A percentile compares a stretch with the other conserved stretches of the same genome.
These are phyloP conservation scores for Geotrichum bryndzae DNA, from an alignment of 1,139 yeast genomes.

Conservation along the genomic window DNA sequence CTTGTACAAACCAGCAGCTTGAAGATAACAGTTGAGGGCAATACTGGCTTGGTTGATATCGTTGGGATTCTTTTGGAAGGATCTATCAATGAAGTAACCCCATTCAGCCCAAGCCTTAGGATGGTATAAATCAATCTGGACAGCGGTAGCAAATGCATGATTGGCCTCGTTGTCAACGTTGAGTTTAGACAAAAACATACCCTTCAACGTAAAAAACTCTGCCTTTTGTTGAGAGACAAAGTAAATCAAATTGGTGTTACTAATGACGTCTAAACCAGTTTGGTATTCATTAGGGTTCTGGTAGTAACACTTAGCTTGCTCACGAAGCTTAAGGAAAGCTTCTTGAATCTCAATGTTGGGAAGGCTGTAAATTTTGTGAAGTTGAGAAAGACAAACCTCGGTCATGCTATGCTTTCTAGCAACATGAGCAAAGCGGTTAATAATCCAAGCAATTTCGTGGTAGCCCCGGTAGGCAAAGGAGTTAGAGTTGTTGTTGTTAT, in stretches of 20 bases:
- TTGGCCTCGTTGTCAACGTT: constrained; percentile 91
- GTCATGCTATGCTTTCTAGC: constrained; percentile 96
- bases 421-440: constrained; percentile 95
- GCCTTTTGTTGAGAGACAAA: constrained; percentile 98
- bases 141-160: constrained; percentile 96
- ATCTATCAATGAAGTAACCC: constrained; percentile 90
- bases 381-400: constrained; percentile 88
- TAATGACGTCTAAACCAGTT: constrained; percentile 93
- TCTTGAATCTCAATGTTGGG: constrained; percentile 98
- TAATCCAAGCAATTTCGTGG: constrained; percentile 99
- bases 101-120: constrained; percentile 99
- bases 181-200: constrained; percentile 91
- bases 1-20: constrained; percentile 94
- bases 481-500: constrained; percentile 61
- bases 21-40: constrained; percentile 92
- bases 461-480: constrained; percentile 95
- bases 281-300: constrained; percentile 82
- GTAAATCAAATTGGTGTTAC: constrained; percentile 91
- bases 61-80: constrained; percentile 77
- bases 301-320: constrained; percentile 96
- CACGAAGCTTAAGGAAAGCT: constrained; percentile 89
- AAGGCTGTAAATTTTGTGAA: constrained; percentile 87
- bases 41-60: constrained; percentile 85
- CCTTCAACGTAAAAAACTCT: constrained; percentile 92
- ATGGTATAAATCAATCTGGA: constrained; percentile 83